Evolutionary conservation across 257 asterid genomes (phyloP).

Genomic region (Orobanche coerulescens): DNA sequence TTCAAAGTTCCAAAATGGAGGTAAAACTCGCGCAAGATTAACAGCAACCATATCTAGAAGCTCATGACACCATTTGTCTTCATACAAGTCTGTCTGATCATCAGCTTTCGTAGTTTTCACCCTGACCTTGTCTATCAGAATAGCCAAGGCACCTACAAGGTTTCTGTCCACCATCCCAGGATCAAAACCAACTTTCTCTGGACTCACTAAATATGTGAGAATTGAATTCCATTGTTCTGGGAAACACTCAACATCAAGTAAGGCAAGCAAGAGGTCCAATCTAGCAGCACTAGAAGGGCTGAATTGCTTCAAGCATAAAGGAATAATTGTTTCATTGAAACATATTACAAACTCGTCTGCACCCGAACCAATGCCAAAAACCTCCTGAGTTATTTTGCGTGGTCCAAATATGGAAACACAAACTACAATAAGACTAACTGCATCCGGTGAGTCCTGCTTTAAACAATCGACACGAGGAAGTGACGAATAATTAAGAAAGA

Average conservation of each 20-base stretch:
- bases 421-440: slow-evolving; percentile 49
- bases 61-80: slow-evolving; percentile 53
- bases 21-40: slow-evolving; percentile 40
- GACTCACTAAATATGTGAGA: slow-evolving; percentile 41
- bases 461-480: slow-evolving; percentile 17
- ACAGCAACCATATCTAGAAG: slow-evolving; percentile 68
- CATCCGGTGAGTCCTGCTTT: slow-evolving; percentile 72
- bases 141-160: slow-evolving; percentile 42
- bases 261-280: slow-evolving; percentile 85
- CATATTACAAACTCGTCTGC: slow-evolving; percentile 45
- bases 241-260: slow-evolving; percentile 64
- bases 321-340: slow-evolving; percentile 53
- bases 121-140: slow-evolving; percentile 76
- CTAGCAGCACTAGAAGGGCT: slow-evolving; percentile 42
- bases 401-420: slow-evolving; percentile 74
- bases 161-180: slow-evolving; percentile 31
- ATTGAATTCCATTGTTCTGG: slow-evolving; percentile 74
- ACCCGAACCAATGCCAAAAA: slow-evolving; percentile 38
- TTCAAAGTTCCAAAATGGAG: slow-evolving; percentile 47
- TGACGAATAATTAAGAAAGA: slow-evolving; percentile 18
- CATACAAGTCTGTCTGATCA: slow-evolving; percentile 31
- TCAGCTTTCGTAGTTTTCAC: slow-evolving; percentile 35
- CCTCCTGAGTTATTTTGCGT: slow-evolving; percentile 49
- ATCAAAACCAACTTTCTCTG: slow-evolving; percentile 26
- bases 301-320: slow-evolving; percentile 64